A percentile compares a stretch with the other conserved stretches of the same genome.
Conservation (phyloP, 2,329 filamentous ascomycete genomes). For the Monosporascus sp. region DNA sequence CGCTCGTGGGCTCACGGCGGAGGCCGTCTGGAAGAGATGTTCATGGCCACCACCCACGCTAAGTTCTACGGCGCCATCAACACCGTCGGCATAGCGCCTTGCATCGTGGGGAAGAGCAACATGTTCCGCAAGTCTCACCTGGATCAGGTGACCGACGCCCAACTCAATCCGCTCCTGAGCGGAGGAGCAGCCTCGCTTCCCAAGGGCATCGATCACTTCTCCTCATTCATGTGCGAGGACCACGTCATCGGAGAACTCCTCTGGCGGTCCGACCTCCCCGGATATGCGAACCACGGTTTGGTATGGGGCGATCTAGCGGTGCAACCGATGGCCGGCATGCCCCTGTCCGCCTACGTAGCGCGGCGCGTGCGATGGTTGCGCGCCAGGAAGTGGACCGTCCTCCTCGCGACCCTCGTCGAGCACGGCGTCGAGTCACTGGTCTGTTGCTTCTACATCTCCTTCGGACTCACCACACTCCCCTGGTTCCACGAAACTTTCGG, state of each 20-base stretch:
- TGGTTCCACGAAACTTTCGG: slow-evolving; percentile 49
- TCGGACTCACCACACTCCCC: slow-evolving; percentile 69
- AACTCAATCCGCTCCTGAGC: slow-evolving; percentile 37
- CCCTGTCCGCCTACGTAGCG: slow-evolving; percentile 68
- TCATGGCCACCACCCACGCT: slow-evolving; percentile 87
- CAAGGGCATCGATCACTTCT: slow-evolving; percentile 85
- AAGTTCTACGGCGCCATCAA: slow-evolving; percentile 99
- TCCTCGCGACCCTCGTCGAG: slow-evolving; percentile 83
- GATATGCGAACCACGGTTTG: slow-evolving; percentile 74
- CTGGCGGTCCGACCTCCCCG: slow-evolving; percentile 65
- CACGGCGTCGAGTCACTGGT: slow-evolving; percentile 86
- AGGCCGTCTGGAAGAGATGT: slow-evolving; percentile 86
- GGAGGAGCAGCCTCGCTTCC: slow-evolving; percentile 37
- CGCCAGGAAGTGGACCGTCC: slow-evolving; percentile 90
- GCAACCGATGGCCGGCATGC: slow-evolving; percentile 83
- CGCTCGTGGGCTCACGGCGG: slow-evolving; percentile 50
- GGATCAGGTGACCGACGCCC: slow-evolving; percentile 59
- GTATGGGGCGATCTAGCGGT: slow-evolving; percentile 82
- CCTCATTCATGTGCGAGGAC: slow-evolving; percentile 94
- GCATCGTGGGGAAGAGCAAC: slow-evolving; percentile 93
- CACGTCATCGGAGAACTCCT: slow-evolving; percentile 90
- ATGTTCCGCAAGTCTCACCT: slow-evolving; percentile 96
- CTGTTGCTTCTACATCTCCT: slow-evolving; percentile 76
- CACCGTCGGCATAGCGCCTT: slow-evolving; percentile 82
- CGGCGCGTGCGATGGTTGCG: slow-evolving; percentile 85